A percentile compares a stretch with the other conserved stretches of the same genome.
These are phyloP conservation scores for Backusella westeae DNA, from an alignment of 192 early-diverging fungal genomes.

Conservation along the genomic window DNA sequence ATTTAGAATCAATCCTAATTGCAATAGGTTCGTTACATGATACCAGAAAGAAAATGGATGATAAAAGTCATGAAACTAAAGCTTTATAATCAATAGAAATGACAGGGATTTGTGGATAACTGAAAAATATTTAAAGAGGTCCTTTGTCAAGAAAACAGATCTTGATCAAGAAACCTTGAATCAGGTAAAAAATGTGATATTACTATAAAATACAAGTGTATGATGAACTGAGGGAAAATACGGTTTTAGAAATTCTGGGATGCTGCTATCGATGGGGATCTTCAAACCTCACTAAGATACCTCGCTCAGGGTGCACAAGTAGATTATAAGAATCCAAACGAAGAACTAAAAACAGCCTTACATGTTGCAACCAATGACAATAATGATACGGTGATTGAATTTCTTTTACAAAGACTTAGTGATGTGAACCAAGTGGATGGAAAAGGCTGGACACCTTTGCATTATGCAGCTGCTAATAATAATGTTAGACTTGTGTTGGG, in stretches of 20 bases:
- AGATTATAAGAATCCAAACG: conserved; percentile 60
- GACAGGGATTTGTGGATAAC: conserved; percentile 58
- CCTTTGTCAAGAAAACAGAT: conserved; percentile 38
- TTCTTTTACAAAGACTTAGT: conserved; percentile 77
- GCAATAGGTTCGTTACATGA: conserved; percentile 33
- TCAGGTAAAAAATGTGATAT: conserved; percentile 8
- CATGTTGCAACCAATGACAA: conserved; percentile 61
- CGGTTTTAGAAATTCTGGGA: conserved; percentile 52
- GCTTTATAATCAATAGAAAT: conserved; percentile 32
- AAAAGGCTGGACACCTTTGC: conserved; percentile 68
- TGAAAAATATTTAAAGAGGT: conserved; percentile 66
- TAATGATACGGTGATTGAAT: conserved; percentile 74
- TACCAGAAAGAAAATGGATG: neutral
- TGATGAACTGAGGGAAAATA: neutral
- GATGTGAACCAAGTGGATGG: conserved; percentile 64
- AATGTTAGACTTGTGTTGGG: conserved; percentile 65
- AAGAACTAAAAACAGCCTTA: conserved; percentile 58
- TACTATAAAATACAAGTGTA: too few species aligned
- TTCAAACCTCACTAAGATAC: conserved; percentile 55
- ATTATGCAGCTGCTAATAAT: conserved; percentile 72
- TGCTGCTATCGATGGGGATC: conserved; percentile 54
- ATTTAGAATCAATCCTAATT: conserved; percentile 38
- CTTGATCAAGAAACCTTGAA: conserved; percentile 29
- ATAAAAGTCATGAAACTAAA: neutral
- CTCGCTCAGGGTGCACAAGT: conserved; percentile 75